These are phyloP conservation scores for Primulina eburnea DNA, from an alignment of 257 asterid genomes.

Conservation along the genomic window DNA sequence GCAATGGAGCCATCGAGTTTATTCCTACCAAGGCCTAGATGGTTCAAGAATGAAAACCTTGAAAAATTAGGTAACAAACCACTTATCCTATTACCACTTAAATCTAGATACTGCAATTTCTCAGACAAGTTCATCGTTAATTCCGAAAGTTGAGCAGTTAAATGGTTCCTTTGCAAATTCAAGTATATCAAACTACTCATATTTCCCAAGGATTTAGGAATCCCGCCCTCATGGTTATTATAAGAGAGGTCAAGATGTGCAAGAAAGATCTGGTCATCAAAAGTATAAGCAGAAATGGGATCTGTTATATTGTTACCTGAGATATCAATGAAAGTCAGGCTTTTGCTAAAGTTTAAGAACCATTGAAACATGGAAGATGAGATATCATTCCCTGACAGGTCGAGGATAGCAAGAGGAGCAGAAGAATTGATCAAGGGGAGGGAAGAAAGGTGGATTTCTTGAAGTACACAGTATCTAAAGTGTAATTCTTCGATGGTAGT, in stretches of 20 bases:
- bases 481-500: neutral
- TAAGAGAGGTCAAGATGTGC: neutral
- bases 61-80: neutral
- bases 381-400: neutral
- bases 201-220: constrained; percentile 18
- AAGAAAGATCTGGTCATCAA: constrained; percentile 9
- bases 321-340: constrained; percentile 18
- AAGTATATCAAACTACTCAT: neutral
- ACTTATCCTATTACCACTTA: neutral
- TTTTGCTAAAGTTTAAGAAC: constrained; percentile 22
- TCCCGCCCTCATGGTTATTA: constrained; percentile 18
- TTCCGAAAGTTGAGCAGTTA: neutral
- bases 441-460: neutral
- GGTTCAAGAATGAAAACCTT: neutral
- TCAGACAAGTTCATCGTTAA: neutral
- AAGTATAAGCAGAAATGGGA: constrained; percentile 19
- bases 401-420: neutral
- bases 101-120: neutral
- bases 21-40: neutral
- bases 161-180: neutral
- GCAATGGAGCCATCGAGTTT: neutral
- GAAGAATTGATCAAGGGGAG: neutral
- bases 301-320: constrained; percentile 2
- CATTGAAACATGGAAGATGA: constrained; percentile 1
- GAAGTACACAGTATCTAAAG: neutral